Conservation (phyloP, 78 protist genomes). For the Guillardia theta region DNA sequence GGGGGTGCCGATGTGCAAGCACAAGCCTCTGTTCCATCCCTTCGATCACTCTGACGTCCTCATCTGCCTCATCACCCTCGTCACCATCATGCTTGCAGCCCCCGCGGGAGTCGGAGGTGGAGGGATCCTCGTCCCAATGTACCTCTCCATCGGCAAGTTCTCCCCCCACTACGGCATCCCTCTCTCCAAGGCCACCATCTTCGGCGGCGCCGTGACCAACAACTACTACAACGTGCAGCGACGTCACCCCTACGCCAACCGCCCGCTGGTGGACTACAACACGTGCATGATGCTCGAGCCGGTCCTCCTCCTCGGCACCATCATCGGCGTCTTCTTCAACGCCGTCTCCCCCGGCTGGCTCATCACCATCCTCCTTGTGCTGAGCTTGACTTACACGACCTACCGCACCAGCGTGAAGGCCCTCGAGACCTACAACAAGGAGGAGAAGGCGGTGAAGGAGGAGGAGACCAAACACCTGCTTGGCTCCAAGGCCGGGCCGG, state of each 20-base stretch:
- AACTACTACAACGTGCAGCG: background rate
- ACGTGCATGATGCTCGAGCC: slow-evolving; percentile 49
- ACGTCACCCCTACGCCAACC: slow-evolving; percentile 15
- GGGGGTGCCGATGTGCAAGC: background rate
- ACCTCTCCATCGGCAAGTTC: background rate
- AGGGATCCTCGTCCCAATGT: slow-evolving; percentile 66
- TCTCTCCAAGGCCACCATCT: slow-evolving; percentile 50
- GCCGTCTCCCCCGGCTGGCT: slow-evolving; percentile 52
- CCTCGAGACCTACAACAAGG: background rate
- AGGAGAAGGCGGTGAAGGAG: background rate
- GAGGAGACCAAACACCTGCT: background rate
- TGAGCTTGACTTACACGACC: slow-evolving; percentile 30
- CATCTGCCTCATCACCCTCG: background rate
- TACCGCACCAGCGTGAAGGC: slow-evolving; percentile 38
- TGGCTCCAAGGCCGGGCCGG: background rate
- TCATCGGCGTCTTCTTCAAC: slow-evolving; percentile 62
- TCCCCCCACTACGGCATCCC: slow-evolving; percentile 3
- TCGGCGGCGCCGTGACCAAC: slow-evolving; percentile 41
- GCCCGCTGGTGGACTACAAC: slow-evolving; percentile 61
- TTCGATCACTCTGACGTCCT: background rate
- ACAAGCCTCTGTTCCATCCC: slow-evolving; percentile 25
- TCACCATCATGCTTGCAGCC: slow-evolving; percentile 34
- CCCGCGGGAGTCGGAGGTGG: slow-evolving; percentile 74
- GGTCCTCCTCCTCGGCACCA: slow-evolving; percentile 50
- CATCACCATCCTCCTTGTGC: background rate